Evolutionary conservation across 108 stramenopile genomes (phyloP).

Genomic region (Parietichytrium sp.): DNA sequence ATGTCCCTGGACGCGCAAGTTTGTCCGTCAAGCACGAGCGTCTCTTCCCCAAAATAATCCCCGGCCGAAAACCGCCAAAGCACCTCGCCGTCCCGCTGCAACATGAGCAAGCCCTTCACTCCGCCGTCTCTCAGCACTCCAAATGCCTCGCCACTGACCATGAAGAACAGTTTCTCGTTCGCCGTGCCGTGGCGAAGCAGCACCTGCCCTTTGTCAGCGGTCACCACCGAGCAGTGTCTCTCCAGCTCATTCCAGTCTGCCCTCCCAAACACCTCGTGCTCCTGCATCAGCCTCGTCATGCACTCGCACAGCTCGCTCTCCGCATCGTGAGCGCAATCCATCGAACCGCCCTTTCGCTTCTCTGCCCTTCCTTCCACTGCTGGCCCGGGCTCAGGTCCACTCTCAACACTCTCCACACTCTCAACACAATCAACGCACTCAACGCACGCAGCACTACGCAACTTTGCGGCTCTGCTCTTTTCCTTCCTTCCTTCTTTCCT

Average conservation of each 20-base stretch:
- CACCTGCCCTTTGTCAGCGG: not conserved
- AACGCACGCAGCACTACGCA: no score
- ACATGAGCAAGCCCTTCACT: not conserved
- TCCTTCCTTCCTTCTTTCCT: no score
- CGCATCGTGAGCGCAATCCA: no score
- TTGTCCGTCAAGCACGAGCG: not conserved
- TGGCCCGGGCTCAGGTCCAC: no score
- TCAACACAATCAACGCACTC: no score
- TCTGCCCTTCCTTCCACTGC: no score
- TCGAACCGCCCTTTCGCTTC: no score
- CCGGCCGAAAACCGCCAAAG: not conserved
- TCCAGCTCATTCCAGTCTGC: not conserved
- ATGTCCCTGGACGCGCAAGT: not conserved
- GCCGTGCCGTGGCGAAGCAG: constrained; percentile 8
- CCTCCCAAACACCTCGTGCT: not conserved
- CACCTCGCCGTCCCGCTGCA: constrained; percentile 35
- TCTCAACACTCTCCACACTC: no score
- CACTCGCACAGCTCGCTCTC: no score
- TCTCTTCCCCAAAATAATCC: constrained; percentile 21
- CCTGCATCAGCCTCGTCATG: not conserved
- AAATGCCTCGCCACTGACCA: not conserved
- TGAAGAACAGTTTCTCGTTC: not conserved
- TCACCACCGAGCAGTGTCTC: not conserved
- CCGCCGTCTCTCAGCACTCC: constrained; percentile 12
- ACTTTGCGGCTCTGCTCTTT: no score